Conservation (phyloP, 2,329 filamentous ascomycete species). For the Chaetoscypha palmicola region DNA sequence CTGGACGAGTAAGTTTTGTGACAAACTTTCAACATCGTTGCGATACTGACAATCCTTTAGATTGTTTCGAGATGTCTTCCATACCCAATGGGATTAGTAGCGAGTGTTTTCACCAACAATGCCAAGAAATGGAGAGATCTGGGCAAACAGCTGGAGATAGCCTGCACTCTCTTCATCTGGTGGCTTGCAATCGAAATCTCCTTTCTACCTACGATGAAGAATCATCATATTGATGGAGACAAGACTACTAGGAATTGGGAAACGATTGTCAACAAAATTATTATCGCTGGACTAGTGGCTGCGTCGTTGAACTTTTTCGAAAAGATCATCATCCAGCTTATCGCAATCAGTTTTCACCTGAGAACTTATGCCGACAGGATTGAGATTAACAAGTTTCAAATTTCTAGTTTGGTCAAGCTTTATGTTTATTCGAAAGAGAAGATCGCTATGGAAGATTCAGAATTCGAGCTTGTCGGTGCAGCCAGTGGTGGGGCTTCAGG, state of each 20-base stretch:
- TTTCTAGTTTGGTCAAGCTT: slow-evolving; percentile 58
- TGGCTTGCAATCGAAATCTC: slow-evolving; percentile 80
- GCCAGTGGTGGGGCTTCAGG: slow-evolving; percentile 36
- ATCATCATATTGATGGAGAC: slow-evolving; percentile 45
- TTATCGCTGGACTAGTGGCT: slow-evolving; percentile 77
- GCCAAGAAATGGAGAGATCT: slow-evolving; percentile 91
- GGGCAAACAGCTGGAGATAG: slow-evolving; percentile 76
- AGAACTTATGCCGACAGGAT: slow-evolving; percentile 88
- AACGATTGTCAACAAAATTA: slow-evolving; percentile 71
- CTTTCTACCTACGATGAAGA: slow-evolving; percentile 73
- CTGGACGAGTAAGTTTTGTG: slow-evolving; percentile 45
- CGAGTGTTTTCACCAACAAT: slow-evolving; percentile 73
- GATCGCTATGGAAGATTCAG: slow-evolving; percentile 65
- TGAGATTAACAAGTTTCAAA: slow-evolving; percentile 86
- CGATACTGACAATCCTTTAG: slow-evolving; percentile 26
- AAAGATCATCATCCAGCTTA: slow-evolving; percentile 91
- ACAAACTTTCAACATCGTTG: not conserved
- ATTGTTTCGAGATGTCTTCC: slow-evolving; percentile 60
- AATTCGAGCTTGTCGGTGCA: slow-evolving; percentile 50
- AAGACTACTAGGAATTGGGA: slow-evolving; percentile 60
- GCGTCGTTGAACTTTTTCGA: slow-evolving; percentile 76
- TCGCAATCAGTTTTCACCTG: slow-evolving; percentile 86
- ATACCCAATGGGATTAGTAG: slow-evolving; percentile 52
- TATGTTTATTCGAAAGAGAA: slow-evolving; percentile 57
- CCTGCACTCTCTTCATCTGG: slow-evolving; percentile 85